Conservation (phyloP, 306 rosid species). For the Amphicarpaea edgeworthii region DNA sequence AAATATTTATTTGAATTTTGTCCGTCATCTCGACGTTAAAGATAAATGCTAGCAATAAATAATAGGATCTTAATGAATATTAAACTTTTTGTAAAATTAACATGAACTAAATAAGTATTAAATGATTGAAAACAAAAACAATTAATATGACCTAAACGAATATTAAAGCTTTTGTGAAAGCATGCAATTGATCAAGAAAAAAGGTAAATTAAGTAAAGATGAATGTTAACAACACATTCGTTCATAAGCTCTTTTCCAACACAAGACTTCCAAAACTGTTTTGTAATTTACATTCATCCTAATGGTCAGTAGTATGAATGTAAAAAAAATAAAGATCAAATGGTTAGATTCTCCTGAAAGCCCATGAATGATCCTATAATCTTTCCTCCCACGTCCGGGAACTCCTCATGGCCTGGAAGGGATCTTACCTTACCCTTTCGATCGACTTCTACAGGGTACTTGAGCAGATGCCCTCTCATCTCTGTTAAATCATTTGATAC, state of each 20-base stretch:
- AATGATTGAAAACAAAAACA: no score
- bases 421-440: conserved; percentile 79
- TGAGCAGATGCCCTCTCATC: conserved; percentile 84
- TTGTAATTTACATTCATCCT: conserved; percentile 43
- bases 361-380: conserved; percentile 86
- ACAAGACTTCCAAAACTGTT: conserved; percentile 39
- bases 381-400: conserved; percentile 95
- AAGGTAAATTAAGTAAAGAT: conserved; percentile 1
- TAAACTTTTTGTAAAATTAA: no score
- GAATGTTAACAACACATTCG: background rate
- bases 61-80: no score
- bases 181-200: no score
- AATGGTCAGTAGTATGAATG: conserved; percentile 30
- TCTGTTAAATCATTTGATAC: conserved; percentile 73
- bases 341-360: conserved; percentile 91
- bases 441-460: conserved; percentile 90
- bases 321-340: conserved; percentile 57
- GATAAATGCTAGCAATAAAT: no score
- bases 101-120: no score
- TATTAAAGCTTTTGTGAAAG: no score
- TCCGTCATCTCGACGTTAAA: no score
- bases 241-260: no score
- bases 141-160: no score
- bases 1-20: no score
- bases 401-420: conserved; percentile 77